Evolutionary conservation across 495 filamentous ascomycete genomes (phyloP).

Genomic region (Opeltia flavorubescens): DNA sequence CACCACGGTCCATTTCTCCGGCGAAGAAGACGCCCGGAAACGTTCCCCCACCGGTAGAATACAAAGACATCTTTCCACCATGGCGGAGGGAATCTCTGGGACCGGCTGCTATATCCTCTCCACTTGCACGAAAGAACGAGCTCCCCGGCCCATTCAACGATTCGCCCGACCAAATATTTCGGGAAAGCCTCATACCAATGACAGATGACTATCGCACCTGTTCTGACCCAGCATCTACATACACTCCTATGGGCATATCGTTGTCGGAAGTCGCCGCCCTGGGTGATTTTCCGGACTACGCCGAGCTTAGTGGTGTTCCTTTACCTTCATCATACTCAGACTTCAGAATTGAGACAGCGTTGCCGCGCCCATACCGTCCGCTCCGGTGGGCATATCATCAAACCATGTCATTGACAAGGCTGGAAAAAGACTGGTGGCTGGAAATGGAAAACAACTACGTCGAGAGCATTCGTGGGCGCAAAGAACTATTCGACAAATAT

Average conservation of each 20-base stretch:
- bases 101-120: conserved; percentile 14
- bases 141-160: conserved; percentile 9
- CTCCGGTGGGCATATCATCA: conserved; percentile 86
- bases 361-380: conserved; percentile 61
- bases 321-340: conserved; percentile 49
- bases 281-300: conserved; percentile 77
- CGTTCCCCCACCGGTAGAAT: conserved; percentile 20
- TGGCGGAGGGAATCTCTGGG: conserved; percentile 38
- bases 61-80: conserved; percentile 40
- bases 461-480: conserved; percentile 54
- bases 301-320: conserved; percentile 63
- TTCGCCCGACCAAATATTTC: conserved; percentile 19
- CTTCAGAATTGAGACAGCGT: conserved; percentile 52
- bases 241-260: conserved; percentile 48
- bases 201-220: conserved; percentile 27
- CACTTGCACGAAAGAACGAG: conserved; percentile 9
- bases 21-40: conserved; percentile 25
- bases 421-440: conserved; percentile 83
- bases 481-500: conserved; percentile 49
- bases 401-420: conserved; percentile 76
- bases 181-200: conserved; percentile 28
- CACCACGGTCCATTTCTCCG: conserved; percentile 43
- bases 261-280: conserved; percentile 56
- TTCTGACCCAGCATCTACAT: conserved; percentile 20
- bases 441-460: conserved; percentile 72